phyloP scores from a whole-genome alignment of 495 filamentous ascomycete genomes.

The Haplographium delicatum region DNA sequence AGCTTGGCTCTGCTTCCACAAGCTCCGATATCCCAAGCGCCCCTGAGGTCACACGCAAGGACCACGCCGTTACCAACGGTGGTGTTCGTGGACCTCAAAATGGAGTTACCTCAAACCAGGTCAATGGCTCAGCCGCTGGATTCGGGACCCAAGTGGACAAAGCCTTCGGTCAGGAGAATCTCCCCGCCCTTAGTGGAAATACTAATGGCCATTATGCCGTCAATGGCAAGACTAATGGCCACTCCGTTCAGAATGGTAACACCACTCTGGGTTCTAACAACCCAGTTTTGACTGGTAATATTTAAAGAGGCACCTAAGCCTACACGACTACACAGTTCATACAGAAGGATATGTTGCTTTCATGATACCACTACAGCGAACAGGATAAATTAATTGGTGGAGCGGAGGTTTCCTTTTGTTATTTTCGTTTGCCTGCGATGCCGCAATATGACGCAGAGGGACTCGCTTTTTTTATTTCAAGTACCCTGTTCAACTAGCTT shows the following conservation, averaged over 20 bases:
- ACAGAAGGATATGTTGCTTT: slow-evolving; percentile 25
- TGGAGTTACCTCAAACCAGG: slow-evolving; percentile 21
- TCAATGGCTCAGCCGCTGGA: slow-evolving; percentile 25
- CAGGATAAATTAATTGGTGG: too few species aligned
- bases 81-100: slow-evolving; percentile 35
- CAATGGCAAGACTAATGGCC: slow-evolving; percentile 21
- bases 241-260: slow-evolving; percentile 18
- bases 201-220: slow-evolving; percentile 10
- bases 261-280: slow-evolving; percentile 42
- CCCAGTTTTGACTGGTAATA: slow-evolving; percentile 39
- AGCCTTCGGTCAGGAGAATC: slow-evolving; percentile 38
- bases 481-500: slow-evolving; percentile 5
- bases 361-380: slow-evolving; percentile 37
- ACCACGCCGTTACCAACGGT: slow-evolving; percentile 37
- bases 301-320: slow-evolving; percentile 24
- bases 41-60: slow-evolving; percentile 63
- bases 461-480: not conserved
- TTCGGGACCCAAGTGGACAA: slow-evolving; percentile 53
- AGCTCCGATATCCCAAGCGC: slow-evolving; percentile 63
- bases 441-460: not conserved
- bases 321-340: not conserved
- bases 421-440: not conserved
- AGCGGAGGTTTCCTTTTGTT: too few species aligned
- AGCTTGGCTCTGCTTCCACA: slow-evolving; percentile 71
- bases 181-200: slow-evolving; percentile 12